Percentiles rank a stretch among this genome's conserved stretches.
These are phyloP conservation scores for Diaporthe ilicicola DNA, from an alignment of 2,329 filamentous ascomycete genomes.

Conservation along the genomic window DNA sequence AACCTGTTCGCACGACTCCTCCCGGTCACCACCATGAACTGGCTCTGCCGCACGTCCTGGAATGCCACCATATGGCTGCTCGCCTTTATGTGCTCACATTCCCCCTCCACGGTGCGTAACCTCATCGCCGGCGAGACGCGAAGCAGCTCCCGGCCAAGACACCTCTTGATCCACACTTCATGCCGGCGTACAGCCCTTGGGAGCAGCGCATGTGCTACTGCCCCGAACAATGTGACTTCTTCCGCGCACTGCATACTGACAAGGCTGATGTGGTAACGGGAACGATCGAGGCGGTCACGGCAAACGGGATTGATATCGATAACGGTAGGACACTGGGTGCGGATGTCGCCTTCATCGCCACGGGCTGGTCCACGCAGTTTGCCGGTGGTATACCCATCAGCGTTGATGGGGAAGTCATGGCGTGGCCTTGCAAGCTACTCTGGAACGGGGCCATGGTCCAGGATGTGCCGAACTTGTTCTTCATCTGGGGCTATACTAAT, in stretches of 20 bases:
- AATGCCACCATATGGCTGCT: conserved; percentile 51
- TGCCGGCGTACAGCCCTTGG: conserved; percentile 67
- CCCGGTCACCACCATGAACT: conserved; percentile 52
- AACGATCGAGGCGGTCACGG: conserved; percentile 54
- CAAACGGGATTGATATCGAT: conserved; percentile 51
- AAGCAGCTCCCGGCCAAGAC: conserved; percentile 41
- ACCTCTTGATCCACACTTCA: conserved; percentile 62
- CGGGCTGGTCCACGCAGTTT: conserved; percentile 65
- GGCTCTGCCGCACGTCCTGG: conserved; percentile 57
- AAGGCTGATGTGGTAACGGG: conserved; percentile 54
- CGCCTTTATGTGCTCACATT: conserved; percentile 57
- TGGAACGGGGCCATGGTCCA: conserved; percentile 71
- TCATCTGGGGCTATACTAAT: conserved; percentile 68
- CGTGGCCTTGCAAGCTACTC: neutral
- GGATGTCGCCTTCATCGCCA: conserved; percentile 72
- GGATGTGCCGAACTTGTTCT: conserved; percentile 66
- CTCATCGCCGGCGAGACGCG: conserved; percentile 47
- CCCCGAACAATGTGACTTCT: conserved; percentile 56
- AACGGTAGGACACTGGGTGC: conserved; percentile 56
- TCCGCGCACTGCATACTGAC: conserved; percentile 47
- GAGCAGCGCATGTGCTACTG: conserved; percentile 74
- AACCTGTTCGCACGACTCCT: conserved; percentile 40
- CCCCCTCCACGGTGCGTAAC: conserved; percentile 50
- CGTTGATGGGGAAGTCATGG: conserved; percentile 55
- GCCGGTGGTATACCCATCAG: conserved; percentile 59